phyloP scores from a whole-genome alignment of 176 grass and related monocot genomes.

The Oryza brachyantha region DNA sequence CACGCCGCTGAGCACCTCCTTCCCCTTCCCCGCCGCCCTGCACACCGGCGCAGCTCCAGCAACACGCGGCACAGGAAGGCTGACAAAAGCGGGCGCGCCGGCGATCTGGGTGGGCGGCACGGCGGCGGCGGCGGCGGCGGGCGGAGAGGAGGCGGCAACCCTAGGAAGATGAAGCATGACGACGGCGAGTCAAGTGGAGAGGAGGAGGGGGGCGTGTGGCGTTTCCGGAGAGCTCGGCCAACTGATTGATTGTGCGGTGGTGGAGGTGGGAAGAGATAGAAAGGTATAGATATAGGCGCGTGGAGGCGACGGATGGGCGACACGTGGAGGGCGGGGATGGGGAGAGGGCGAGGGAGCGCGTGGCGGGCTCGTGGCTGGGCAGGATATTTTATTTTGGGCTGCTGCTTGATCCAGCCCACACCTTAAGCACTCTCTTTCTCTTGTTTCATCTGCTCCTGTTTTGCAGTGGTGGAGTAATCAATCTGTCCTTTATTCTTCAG shows the following conservation, averaged over 20 bases:
- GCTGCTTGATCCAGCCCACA: no score
- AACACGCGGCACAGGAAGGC: constrained; percentile 17
- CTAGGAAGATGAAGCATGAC: constrained; percentile 45
- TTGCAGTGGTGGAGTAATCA: no score
- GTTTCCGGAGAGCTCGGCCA: background rate
- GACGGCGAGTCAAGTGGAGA: background rate
- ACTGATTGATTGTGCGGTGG: background rate
- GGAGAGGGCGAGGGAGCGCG: background rate
- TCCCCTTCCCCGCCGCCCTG: constrained; percentile 28
- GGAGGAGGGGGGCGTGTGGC: background rate
- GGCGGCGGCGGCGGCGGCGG: constrained; percentile 23
- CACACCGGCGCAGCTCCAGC: background rate
- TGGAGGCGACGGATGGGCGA: background rate
- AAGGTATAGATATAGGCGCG: constrained; percentile 40
- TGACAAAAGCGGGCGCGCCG: background rate
- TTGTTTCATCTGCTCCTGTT: no score
- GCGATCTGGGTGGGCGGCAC: background rate
- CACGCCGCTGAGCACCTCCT: constrained; percentile 55
- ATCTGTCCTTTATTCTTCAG: no score
- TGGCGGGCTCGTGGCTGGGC: constrained; percentile 50
- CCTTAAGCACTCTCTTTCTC: no score
- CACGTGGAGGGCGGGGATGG: constrained; percentile 42
- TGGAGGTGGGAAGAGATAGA: constrained; percentile 16
- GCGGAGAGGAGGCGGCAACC: constrained; percentile 24
- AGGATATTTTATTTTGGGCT: background rate